These are phyloP conservation scores for Penicillium sp. DNA, from an alignment of 2,329 filamentous ascomycete genomes.

Conservation along the genomic window DNA sequence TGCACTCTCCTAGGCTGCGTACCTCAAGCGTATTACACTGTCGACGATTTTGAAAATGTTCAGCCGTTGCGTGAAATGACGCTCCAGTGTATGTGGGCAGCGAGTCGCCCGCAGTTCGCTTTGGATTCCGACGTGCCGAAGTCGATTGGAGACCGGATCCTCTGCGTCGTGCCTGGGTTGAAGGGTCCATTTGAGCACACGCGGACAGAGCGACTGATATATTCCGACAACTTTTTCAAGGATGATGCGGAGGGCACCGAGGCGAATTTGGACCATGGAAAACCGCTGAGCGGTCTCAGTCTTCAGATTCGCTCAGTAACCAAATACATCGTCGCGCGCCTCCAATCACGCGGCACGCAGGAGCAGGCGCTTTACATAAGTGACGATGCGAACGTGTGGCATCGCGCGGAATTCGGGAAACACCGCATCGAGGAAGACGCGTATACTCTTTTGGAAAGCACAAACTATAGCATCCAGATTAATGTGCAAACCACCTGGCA, in stretches of 20 bases:
- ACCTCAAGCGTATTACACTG: constrained; percentile 70
- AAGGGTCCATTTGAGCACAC: constrained; percentile 65
- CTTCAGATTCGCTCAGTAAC: constrained; percentile 81
- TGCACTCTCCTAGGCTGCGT: constrained; percentile 65
- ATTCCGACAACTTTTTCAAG: constrained; percentile 81
- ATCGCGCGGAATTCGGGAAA: constrained; percentile 83
- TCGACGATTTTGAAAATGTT: constrained; percentile 74
- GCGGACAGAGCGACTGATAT: constrained; percentile 69
- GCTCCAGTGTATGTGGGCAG: constrained; percentile 83
- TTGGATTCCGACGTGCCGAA: constrained; percentile 56
- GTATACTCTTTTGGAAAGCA: constrained; percentile 93
- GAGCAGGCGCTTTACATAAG: constrained; percentile 92
- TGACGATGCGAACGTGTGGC: constrained; percentile 80
- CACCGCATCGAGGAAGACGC: constrained; percentile 81
- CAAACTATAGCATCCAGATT: constrained; percentile 95
- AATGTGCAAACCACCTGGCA: constrained; percentile 73
- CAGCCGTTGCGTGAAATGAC: constrained; percentile 67
- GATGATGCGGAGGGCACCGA: constrained; percentile 59
- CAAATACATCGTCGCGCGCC: constrained; percentile 80
- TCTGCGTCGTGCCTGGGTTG: constrained; percentile 76
- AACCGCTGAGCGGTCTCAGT: constrained; percentile 70
- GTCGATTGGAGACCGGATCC: constrained; percentile 66
- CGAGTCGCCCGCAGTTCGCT: constrained; percentile 67
- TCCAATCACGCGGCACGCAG: constrained; percentile 73
- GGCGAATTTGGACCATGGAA: constrained; percentile 70